Conservation (phyloP, 495 filamentous ascomycete species). For the Hypoxylon fuscum region DNA sequence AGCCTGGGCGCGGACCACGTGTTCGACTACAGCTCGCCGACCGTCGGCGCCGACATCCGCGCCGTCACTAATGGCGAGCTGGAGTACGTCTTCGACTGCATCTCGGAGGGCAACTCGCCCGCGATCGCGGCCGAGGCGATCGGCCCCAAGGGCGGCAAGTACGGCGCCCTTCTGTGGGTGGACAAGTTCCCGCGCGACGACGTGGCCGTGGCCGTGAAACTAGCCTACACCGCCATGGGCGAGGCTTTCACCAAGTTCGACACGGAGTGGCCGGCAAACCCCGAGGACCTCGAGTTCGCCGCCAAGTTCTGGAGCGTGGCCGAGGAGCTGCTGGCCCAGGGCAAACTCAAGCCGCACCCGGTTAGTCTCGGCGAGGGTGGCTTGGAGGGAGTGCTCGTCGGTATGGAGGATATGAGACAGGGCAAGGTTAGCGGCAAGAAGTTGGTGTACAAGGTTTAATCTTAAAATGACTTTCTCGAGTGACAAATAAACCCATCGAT, state of each 20-base stretch:
- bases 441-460: conserved; percentile 55
- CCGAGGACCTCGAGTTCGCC: conserved; percentile 40
- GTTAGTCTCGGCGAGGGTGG: conserved; percentile 48
- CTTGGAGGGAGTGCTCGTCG: conserved; percentile 48
- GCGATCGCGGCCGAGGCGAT: conserved; percentile 43
- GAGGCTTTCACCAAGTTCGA: no score
- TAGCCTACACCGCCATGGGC: no score
- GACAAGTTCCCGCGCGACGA: conserved; percentile 29
- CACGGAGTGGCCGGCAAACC: conserved; percentile 13
- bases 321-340: conserved; percentile 36
- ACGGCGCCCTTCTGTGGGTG: conserved; percentile 39
- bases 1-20: conserved; percentile 53
- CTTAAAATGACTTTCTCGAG: no score
- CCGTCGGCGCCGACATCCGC: conserved; percentile 47
- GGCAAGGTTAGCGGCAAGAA: conserved; percentile 48
- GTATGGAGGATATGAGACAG: conserved; percentile 46
- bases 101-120: conserved; percentile 12
- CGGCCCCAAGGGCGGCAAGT: conserved; percentile 30
- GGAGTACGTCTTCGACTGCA: conserved; percentile 49
- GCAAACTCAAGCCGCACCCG: conserved; percentile 43
- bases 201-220: background rate
- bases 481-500: no score
- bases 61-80: conserved; percentile 39
- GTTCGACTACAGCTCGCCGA: conserved; percentile 57
- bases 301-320: conserved; percentile 38